Evolutionary conservation across 129 eudicot species (phyloP), one percentile per base, ranked within the genome.

Genomic region (Ambrosia trifida): DNA sequence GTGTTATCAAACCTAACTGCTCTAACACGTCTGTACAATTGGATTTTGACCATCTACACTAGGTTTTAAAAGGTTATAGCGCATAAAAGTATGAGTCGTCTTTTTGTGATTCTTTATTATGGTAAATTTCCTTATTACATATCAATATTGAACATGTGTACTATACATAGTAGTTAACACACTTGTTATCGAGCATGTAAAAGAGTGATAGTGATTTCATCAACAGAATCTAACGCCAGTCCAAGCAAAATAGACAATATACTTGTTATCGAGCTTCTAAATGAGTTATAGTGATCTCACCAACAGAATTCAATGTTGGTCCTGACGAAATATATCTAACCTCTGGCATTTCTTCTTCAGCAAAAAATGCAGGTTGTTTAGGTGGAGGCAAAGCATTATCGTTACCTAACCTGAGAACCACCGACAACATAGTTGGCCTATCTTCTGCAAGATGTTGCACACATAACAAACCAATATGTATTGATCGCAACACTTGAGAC

Each of bases 401-500:
- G 8, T 43, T 64, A 64, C 59, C 52, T 33, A 74, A 24, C 78
- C 64, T 74, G 0, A 68, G 24, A 31, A 84, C 68, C 40, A 87
- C 93, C 1, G 83, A 67, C 44, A 80, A 69, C 85, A 82, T 84
- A 11, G 63, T 45, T 62, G 89, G 87, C 63, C 94, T 79, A 40
- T 87, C 82, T 66, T 78, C 70, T 12, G 83, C 78, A 52, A 58
- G 77, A 67, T 77, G 72, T 52, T 84, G 94, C 38, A 84, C 85
- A 36, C 89, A 84, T 13, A 74, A 50, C 44, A 74, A 56, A 35
- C 78, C 78, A 13, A 74, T 43, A 32, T 74, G 50, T 17, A 74
- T 65, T 40, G 57, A 19, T 49, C 79, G 64, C 24, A 38, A 2
- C 13, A 18, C 62, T 38, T 64, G 54, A 20, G 64, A 72, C 17